These are phyloP conservation scores for Phycomyces nitens DNA, from an alignment of 192 early-diverging fungal genomes.

Conservation along the genomic window DNA sequence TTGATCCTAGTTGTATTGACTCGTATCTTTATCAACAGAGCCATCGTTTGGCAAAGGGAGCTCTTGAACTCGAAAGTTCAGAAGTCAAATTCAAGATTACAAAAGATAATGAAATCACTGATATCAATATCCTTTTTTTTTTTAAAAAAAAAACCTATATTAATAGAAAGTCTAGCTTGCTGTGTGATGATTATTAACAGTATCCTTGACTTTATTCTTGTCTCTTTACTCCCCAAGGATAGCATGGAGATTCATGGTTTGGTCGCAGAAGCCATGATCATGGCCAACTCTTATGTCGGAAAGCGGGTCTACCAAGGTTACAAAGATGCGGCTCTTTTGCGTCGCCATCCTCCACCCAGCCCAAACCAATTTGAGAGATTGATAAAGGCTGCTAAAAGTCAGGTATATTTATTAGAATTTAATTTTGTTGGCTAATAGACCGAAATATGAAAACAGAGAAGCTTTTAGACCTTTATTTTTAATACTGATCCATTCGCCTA, in stretches of 20 bases:
- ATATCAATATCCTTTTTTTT: constrained; percentile 44
- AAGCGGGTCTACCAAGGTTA: constrained; percentile 52
- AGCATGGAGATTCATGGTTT: constrained; percentile 67
- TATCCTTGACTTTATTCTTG: constrained; percentile 3
- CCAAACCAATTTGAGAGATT: constrained; percentile 60
- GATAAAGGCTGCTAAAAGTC: constrained; percentile 48
- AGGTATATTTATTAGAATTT: too few relatives aligned
- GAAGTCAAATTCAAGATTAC: constrained; percentile 75
- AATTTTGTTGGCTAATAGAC: too few relatives aligned
- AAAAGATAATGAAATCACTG: constrained; percentile 54
- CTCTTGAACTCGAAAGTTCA: constrained; percentile 67
- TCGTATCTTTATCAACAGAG: constrained; percentile 19
- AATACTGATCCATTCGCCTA: neutral
- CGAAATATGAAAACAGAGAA: too few relatives aligned
- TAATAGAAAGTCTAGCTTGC: neutral
- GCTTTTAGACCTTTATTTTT: neutral
- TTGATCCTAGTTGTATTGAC: neutral
- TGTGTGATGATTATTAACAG: neutral
- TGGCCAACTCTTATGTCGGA: constrained; percentile 70
- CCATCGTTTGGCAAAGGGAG: constrained; percentile 56
- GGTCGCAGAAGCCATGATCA: constrained; percentile 79
- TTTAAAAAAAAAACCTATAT: neutral
- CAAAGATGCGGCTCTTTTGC: constrained; percentile 56
- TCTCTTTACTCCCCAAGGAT: constrained; percentile 49
- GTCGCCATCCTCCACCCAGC: constrained; percentile 65